Base-by-base conservation (phyloP, 2,329 filamentous ascomycete species). In the Cadophora luteo-olivacea region DNA sequence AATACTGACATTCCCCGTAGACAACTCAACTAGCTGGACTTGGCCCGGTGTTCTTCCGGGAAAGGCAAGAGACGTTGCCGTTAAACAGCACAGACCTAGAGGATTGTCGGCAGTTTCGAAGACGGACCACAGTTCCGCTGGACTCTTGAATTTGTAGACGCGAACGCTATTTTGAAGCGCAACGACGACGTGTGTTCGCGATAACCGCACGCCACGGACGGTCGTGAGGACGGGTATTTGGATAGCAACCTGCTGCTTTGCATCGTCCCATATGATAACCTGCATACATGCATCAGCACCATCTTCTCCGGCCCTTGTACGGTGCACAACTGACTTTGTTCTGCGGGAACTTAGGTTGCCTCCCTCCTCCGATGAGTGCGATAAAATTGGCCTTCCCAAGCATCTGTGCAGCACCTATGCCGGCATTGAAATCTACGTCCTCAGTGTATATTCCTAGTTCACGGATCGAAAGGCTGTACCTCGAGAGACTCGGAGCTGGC, bases 211-310 rank as follows among this genome's bases (percentile, higher is more conserved):
- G 49, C 93, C 92, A 19, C 94, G 87, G 29, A 98, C 89, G 1
- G 92, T 88, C 24, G 92, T 94, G 68, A 92, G 87, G 70, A 94
- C 91, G 67, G 95, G 91, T 74, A 98, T 84, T 3, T 85, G 92
- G 71, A 94, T 91, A 16, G 92, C 85, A 8, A 91, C 89, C 72
- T 90, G 91, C 70, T 91, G 89, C 73, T 92, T 92, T 69, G 88
- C 85, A 75, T 97, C 93, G 79, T 99, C 94, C 94, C 94, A 98
- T 75, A 98, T 92, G 72, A 97, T 89, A 61, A 94, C 86, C 88
- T 91, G 67, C 29, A 73, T 67, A 69, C 29, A 51, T 54, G 24
- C 29, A 64, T 74, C 24, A 76, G 70, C 48, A 58, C 29, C 33
- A n/a, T 55, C 14, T 65, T 58, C 33, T 16, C n/a, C 45, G 1